Conservation (phyloP, 306 rosid species). For the Prunus mongolica region DNA sequence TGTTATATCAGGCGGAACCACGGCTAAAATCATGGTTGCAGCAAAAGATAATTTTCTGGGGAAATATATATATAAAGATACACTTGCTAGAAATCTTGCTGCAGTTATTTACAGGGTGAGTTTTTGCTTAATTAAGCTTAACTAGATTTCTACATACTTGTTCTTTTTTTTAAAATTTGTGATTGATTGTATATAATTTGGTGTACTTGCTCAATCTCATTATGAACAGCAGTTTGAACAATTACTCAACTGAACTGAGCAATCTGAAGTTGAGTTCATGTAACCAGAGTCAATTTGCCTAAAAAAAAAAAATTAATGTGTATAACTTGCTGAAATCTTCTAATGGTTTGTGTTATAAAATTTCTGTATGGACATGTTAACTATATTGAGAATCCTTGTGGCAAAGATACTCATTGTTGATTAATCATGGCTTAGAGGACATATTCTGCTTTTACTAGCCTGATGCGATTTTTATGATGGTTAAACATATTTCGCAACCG, state of each 20-base stretch:
- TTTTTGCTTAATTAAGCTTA: not conserved
- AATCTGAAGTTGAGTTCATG: not conserved
- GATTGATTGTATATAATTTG: not conserved
- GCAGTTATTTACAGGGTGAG: constrained; percentile 81
- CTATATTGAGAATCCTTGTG: not conserved
- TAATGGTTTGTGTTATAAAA: not conserved
- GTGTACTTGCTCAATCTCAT: not conserved
- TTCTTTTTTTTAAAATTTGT: not conserved
- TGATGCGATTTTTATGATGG: not conserved
- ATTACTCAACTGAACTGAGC: not conserved
- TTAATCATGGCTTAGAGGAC: not conserved
- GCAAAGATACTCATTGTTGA: not conserved
- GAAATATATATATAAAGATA: constrained; percentile 85
- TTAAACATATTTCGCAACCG: not conserved
- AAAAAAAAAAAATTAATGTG: not conserved
- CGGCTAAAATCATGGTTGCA: constrained; percentile 96
- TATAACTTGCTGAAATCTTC: not conserved
- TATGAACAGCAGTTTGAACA: not conserved
- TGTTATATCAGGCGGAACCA: constrained; percentile 80
- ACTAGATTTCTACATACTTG: not conserved
- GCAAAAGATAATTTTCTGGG: constrained; percentile 92
- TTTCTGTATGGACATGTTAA: not conserved
- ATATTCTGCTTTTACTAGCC: not conserved
- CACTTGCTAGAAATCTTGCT: constrained; percentile 85
- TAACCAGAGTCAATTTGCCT: not conserved